phyloP scores from a whole-genome alignment of 139 green algal genomes.

The Bryopsis sp. region DNA sequence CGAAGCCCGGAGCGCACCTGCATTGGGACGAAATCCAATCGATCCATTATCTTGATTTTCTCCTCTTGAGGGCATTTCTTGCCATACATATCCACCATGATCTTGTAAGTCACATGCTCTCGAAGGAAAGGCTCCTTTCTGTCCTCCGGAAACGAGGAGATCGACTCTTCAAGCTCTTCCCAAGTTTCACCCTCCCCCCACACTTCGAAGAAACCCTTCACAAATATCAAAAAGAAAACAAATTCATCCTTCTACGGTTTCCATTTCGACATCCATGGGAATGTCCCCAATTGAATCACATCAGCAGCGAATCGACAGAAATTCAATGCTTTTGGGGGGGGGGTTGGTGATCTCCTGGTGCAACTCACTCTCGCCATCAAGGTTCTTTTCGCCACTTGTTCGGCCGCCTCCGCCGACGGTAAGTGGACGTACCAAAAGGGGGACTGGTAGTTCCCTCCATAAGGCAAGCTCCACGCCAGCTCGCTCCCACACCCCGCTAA shows the following conservation, averaged over 20 bases:
- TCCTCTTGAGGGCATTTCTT: conserved; percentile 9
- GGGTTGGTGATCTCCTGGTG: too few relatives aligned
- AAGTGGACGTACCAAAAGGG: conserved; percentile 44
- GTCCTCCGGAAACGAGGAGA: conserved; percentile 29
- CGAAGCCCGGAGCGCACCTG: background rate
- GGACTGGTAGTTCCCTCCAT: conserved; percentile 28
- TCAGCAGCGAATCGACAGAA: too few relatives aligned
- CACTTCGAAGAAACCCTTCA: conserved; percentile 62
- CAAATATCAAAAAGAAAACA: background rate
- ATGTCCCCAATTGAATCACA: too few relatives aligned
- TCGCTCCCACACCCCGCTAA: conserved; percentile 25
- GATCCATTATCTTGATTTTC: conserved; percentile 9
- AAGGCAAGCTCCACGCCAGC: conserved; percentile 29
- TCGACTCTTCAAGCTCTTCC: conserved; percentile 39
- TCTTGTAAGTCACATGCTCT: conserved; percentile 36
- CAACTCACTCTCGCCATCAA: background rate
- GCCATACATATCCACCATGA: conserved; percentile 48
- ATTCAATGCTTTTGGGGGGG: too few relatives aligned
- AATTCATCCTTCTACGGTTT: background rate
- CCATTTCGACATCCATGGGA: too few relatives aligned
- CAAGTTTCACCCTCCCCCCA: conserved; percentile 66
- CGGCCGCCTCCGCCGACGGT: background rate
- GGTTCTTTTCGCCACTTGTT: background rate
- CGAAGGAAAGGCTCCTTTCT: conserved; percentile 31
- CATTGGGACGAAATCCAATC: background rate